phyloP scores from a whole-genome alignment of 2,329 filamentous ascomycete species.

The Falciphora oryzae region DNA sequence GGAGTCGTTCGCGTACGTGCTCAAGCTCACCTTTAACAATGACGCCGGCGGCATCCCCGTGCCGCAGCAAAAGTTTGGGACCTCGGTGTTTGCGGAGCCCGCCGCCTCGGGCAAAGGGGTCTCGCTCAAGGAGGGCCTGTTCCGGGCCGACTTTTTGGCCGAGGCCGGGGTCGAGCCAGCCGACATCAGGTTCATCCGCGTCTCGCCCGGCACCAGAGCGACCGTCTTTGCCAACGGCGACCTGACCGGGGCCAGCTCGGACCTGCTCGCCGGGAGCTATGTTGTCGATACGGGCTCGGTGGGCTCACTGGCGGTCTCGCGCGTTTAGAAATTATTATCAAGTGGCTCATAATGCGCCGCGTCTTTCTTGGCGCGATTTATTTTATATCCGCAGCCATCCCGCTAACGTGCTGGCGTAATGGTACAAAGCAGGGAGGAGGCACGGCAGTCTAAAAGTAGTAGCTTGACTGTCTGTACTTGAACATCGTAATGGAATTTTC shows the following conservation, averaged over 20 bases:
- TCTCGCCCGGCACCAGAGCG: neutral
- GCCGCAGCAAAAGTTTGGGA: neutral
- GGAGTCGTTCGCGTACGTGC: constrained; percentile 5
- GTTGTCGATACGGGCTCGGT: no score
- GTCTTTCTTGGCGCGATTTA: no score
- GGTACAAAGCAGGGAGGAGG: no score
- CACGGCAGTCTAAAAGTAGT: no score
- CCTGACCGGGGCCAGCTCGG: neutral
- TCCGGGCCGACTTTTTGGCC: neutral
- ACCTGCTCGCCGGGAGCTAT: no score
- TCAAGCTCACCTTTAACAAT: constrained; percentile 4
- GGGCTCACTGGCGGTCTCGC: no score
- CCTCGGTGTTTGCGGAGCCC: neutral
- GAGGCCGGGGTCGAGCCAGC: neutral
- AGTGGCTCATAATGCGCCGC: no score
- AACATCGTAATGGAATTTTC: no score
- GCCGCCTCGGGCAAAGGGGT: constrained; percentile 1
- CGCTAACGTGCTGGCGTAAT: no score
- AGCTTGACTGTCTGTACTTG: no score
- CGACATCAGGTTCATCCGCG: constrained; percentile 4
- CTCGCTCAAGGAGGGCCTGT: constrained; percentile 2
- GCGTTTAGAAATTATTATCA: no score
- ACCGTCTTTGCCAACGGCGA: neutral
- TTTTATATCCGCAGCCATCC: no score
- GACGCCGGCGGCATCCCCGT: constrained; percentile 1